Conservation (phyloP, 2,329 filamentous ascomycete genomes). For the Aureobasidium mangrovei region DNA sequence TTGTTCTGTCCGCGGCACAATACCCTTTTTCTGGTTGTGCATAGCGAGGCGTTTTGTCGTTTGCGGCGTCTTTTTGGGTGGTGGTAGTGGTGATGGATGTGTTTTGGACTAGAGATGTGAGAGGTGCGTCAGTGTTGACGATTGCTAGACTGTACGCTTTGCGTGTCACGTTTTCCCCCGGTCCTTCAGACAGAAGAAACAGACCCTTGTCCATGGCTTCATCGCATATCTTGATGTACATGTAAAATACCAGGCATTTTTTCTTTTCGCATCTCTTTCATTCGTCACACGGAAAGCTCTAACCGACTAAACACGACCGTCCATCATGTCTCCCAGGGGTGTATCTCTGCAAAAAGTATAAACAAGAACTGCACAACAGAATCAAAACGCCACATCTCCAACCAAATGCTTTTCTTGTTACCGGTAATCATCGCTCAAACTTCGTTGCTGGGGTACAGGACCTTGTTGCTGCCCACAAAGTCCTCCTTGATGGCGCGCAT, state of each 20-base stretch:
- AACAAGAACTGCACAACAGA: background rate
- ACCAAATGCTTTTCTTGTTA: background rate
- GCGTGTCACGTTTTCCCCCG: too few species aligned
- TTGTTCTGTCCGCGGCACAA: background rate
- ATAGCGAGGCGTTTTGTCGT: background rate
- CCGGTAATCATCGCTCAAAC: conserved; percentile 17
- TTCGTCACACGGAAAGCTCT: background rate
- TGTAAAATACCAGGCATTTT: background rate
- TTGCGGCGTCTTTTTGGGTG: background rate
- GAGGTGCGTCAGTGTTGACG: background rate
- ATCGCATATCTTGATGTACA: background rate
- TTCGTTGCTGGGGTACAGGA: conserved; percentile 47
- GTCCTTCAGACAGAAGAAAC: background rate
- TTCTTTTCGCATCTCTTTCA: background rate
- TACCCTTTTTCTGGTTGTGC: background rate
- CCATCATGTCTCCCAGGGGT: background rate
- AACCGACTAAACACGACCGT: background rate
- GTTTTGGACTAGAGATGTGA: too few species aligned
- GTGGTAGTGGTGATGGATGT: too few species aligned
- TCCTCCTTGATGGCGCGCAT: conserved; percentile 50
- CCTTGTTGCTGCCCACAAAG: conserved; percentile 39
- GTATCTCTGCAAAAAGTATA: background rate
- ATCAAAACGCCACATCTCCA: background rate
- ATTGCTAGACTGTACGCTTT: background rate
- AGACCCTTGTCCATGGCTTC: background rate